Evolutionary conservation across 2,329 filamentous ascomycete genomes (phyloP).

Genomic region (Aspergillus tamarii): DNA sequence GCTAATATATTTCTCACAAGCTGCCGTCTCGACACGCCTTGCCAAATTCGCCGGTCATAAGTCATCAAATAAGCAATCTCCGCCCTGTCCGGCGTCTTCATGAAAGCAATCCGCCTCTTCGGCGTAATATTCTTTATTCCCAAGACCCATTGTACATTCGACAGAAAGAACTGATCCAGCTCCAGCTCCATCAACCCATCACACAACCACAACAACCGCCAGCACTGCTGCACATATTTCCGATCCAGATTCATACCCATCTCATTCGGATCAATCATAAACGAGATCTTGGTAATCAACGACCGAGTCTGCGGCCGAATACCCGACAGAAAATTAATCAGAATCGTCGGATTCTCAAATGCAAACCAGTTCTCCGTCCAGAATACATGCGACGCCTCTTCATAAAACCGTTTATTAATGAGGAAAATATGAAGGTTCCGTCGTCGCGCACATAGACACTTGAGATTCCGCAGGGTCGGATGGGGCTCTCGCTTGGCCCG

Average conservation of each 20-base stretch:
- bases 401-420: background rate
- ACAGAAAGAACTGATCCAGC: background rate
- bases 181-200: background rate
- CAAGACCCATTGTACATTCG: background rate
- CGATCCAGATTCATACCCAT: background rate
- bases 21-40: background rate
- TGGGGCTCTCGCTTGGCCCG: slow-evolving; percentile 10
- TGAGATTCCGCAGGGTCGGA: background rate
- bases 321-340: slow-evolving; percentile 13
- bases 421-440: background rate
- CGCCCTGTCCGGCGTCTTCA: background rate
- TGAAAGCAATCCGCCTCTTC: background rate
- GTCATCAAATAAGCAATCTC: background rate
- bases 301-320: slow-evolving; percentile 23
- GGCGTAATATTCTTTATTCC: background rate
- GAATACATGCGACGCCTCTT: slow-evolving; percentile 17
- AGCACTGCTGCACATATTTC: background rate
- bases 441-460: background rate
- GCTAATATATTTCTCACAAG: background rate
- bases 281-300: slow-evolving; percentile 17
- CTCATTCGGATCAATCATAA: slow-evolving; percentile 8
- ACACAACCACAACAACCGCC: background rate
- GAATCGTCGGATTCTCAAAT: slow-evolving; percentile 16
- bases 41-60: background rate
- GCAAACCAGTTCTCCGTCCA: slow-evolving; percentile 22